Evolutionary conservation across 1,284 basidiomycete genomes (phyloP), one percentile per base, ranked within the genome.

Genomic region (Malassezia nana): DNA sequence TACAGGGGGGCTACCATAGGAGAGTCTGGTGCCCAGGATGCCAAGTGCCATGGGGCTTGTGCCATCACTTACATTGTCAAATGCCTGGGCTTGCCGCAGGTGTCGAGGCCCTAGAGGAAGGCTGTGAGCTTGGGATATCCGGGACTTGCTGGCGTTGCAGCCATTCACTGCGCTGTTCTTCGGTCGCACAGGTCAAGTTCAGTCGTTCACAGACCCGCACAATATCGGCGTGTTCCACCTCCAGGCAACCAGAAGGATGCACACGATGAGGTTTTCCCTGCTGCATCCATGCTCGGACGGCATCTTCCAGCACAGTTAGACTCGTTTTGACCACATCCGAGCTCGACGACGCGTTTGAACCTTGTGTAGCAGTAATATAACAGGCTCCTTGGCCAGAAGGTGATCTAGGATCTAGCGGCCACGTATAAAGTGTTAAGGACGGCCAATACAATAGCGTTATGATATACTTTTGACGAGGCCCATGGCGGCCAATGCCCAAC

Each of bases 321-420:
- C 48, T 51, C 15, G 8, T 29, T 13, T 35, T 40, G 10, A 56
- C 20, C 12, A 35, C 28, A 16, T 22, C 32, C 20, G 43, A 8
- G 29, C 30, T 9, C 12, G 28, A 7, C 7, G 32, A 32, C 8
- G 8, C 8, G 20, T 40, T 25, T 1, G 31, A 16, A 5, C 13
- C 7, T 4, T 15, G 40, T 4, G 32, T 31, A 0, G 33, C 43
- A 4, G 54, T 56, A 6, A 51, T 39, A 31, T 33, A 56, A 29
- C 54, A 56, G 5, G 10, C 32, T 9, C 49, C 42, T 31, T 49
- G 42, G 6, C 24, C 25, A 16, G 24, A 26, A 6, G 48, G 38
- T 15, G 38, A 30, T 5, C 39, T 41, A 6, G 54, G 48, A 29
- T 56, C 48, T 15, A 56, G 24, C 4, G 54, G 54, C 54, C 54